Percentiles rank a stretch among this genome's conserved stretches.
phyloP scores from a whole-genome alignment of 73 alveolate species.

The Paramecium tetraurelia region DNA sequence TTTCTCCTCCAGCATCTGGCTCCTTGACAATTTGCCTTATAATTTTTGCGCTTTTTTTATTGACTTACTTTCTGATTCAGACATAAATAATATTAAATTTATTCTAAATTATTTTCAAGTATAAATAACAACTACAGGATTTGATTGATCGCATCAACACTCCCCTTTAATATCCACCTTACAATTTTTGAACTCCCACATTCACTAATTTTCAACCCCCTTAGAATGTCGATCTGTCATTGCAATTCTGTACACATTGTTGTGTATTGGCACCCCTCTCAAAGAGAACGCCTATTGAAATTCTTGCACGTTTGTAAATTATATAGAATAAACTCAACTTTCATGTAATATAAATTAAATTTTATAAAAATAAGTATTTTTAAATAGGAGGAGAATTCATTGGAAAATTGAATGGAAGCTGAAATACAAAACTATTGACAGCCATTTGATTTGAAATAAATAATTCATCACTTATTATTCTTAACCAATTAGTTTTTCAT shows the following conservation, averaged over 20 bases:
- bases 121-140: not conserved
- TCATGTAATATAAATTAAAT: not conserved
- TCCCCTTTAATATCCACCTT: not conserved
- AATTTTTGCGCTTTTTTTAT: conserved; percentile 46
- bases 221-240: not conserved
- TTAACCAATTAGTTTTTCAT: not conserved
- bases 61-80: conserved; percentile 57
- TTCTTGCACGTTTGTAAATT: not conserved
- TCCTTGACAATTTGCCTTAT: not conserved
- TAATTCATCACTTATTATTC: not conserved
- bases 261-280: not conserved
- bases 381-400: too few species aligned
- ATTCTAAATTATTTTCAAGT: not conserved
- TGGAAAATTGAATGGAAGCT: too few species aligned
- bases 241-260: not conserved
- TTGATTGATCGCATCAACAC: not conserved
- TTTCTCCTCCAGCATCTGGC: conserved; percentile 21
- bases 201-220: not conserved
- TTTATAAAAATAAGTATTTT: too few species aligned
- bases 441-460: too few species aligned
- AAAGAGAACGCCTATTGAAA: not conserved
- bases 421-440: not conserved
- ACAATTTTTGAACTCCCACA: not conserved
- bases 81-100: conserved; percentile 8
- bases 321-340: not conserved